Percentiles rank a stretch among this genome's conserved stretches.
Evolutionary conservation across 345 rosid genomes (phyloP).

Genomic region (Aquilaria malaccensis): DNA sequence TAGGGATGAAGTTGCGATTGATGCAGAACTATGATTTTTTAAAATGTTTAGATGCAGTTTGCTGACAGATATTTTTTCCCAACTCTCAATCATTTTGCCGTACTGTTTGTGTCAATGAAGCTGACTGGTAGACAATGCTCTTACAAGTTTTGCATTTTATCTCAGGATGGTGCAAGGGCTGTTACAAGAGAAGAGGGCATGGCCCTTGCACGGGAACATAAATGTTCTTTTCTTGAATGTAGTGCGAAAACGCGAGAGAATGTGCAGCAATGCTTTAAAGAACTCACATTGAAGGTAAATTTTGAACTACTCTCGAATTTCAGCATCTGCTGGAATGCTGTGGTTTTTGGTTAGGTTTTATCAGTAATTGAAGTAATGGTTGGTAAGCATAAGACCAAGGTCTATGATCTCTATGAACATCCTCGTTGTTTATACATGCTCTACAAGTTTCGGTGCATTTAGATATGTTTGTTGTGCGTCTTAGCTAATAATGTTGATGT

Average conservation of each 20-base stretch:
- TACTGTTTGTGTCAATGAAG: not conserved
- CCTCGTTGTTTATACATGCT: too few species aligned
- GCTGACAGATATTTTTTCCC: not conserved
- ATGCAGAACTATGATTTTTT: too few species aligned
- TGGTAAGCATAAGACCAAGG: not conserved
- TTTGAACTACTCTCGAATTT: not conserved
- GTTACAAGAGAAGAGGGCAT: slow-evolving; percentile 86
- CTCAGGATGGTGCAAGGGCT: slow-evolving; percentile 73
- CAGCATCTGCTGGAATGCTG: not conserved
- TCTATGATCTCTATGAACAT: not conserved
- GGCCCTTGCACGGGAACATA: slow-evolving; percentile 62
- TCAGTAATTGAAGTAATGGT: not conserved
- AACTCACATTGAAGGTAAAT: slow-evolving; percentile 59
- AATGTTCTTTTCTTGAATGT: slow-evolving; percentile 74
- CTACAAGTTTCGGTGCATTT: too few species aligned
- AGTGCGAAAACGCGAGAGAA: slow-evolving; percentile 72
- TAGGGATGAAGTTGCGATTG: not conserved
- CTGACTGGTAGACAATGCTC: not conserved
- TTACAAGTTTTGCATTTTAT: not conserved
- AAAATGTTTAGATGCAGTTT: too few species aligned
- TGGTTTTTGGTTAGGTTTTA: not conserved
- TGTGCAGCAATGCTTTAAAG: slow-evolving; percentile 67
- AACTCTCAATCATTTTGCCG: not conserved
- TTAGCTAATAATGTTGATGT: too few species aligned
- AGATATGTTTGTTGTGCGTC: too few species aligned